phyloP scores from a whole-genome alignment of 768 basidiomycete genomes.

The Trametes sanguinea region DNA sequence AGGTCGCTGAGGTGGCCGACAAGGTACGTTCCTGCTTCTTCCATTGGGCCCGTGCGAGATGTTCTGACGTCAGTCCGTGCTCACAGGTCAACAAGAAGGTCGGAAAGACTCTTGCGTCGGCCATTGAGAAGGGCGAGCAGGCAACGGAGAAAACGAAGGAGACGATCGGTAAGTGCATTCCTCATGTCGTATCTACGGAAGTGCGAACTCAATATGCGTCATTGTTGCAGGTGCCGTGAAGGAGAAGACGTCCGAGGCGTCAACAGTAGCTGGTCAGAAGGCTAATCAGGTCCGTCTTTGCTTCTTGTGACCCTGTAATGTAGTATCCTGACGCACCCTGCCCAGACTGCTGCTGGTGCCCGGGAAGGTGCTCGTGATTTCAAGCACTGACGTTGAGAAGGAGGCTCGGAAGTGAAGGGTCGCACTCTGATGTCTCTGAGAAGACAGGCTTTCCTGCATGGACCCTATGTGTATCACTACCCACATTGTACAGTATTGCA shows the following conservation, averaged over 20 bases:
- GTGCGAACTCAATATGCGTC: not conserved
- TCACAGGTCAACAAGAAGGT: conserved; percentile 43
- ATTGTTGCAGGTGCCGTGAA: conserved; percentile 35
- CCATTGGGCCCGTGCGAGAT: no score
- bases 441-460: not conserved
- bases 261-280: conserved; percentile 39
- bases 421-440: not conserved
- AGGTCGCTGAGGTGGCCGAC: conserved; percentile 40
- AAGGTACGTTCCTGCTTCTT: conserved; percentile 32
- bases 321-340: not conserved
- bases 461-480: not conserved
- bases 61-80: not conserved
- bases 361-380: conserved; percentile 30
- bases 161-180: conserved; percentile 33
- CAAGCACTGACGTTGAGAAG: conserved; percentile 32
- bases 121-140: conserved; percentile 45
- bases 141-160: conserved; percentile 42
- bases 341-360: conserved; percentile 28
- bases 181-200: not conserved
- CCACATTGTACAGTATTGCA: not conserved
- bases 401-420: conserved; percentile 28
- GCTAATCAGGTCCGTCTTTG: conserved; percentile 40
- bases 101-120: conserved; percentile 42
- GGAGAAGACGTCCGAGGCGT: conserved; percentile 40
- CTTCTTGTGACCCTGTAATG: not conserved